Evolutionary conservation across 495 filamentous ascomycete genomes (phyloP).

Genomic region (Aspergillus kassunensis): DNA sequence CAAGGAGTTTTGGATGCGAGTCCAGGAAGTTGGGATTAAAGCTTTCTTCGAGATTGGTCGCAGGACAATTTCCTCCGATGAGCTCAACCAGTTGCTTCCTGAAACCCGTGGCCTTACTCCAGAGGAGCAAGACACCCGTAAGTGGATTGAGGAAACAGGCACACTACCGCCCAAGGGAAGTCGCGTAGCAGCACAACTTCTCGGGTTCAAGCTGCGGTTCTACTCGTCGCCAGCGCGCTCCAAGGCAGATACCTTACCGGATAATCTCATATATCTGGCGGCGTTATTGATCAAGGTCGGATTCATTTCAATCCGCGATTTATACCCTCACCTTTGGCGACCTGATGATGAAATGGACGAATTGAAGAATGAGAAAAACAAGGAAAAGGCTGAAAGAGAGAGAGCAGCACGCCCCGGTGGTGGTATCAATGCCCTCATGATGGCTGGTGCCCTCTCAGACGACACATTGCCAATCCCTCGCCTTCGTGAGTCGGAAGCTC

Average conservation of each 20-base stretch:
- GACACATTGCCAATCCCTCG: constrained; percentile 61
- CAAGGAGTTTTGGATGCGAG: constrained; percentile 73
- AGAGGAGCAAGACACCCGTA: constrained; percentile 50
- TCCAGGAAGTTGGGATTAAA: constrained; percentile 67
- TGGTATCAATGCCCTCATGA: constrained; percentile 78
- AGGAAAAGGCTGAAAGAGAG: constrained; percentile 78
- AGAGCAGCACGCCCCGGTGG: constrained; percentile 58
- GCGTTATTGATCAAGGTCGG: constrained; percentile 94
- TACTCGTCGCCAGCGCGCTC: constrained; percentile 74
- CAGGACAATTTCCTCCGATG: constrained; percentile 48
- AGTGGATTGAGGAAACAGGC: constrained; percentile 74
- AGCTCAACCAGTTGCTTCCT: constrained; percentile 42
- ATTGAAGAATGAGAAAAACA: constrained; percentile 59
- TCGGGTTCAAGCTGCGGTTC: constrained; percentile 97
- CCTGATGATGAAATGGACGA: constrained; percentile 75
- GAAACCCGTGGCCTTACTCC: constrained; percentile 35
- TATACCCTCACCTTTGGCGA: constrained; percentile 92
- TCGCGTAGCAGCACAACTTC: constrained; percentile 82
- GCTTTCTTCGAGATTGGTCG: constrained; percentile 88
- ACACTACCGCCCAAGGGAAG: constrained; percentile 84
- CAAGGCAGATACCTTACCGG: constrained; percentile 67
- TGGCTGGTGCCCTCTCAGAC: constrained; percentile 82
- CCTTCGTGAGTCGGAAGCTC: constrained; percentile 39
- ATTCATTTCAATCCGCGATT: constrained; percentile 89
- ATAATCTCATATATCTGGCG: constrained; percentile 86